phyloP scores from a whole-genome alignment of 176 grass and related monocot genomes.

The Raddia distichophylla region DNA sequence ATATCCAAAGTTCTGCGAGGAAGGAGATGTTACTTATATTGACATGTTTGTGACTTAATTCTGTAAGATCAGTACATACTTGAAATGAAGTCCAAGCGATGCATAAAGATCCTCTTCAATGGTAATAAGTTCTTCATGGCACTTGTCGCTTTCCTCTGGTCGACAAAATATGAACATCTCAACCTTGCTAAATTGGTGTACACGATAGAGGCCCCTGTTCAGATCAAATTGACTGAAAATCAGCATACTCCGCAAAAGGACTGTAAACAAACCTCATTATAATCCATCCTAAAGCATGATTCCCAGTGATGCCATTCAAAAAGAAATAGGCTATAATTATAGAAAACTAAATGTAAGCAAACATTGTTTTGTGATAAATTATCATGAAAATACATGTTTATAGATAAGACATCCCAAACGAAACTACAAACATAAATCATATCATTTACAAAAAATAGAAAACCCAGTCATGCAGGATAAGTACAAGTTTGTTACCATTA shows the following conservation, averaged over 20 bases:
- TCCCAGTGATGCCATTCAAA: neutral
- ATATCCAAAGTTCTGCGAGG: conserved; percentile 82
- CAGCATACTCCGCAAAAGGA: neutral
- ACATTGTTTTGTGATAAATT: neutral
- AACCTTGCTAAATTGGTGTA: conserved; percentile 99
- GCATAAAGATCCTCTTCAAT: conserved; percentile 93
- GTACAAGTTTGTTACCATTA: neutral
- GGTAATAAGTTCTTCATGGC: conserved; percentile 88
- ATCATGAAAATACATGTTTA: neutral
- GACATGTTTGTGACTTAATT: neutral
- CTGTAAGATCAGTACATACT: conserved; percentile 52
- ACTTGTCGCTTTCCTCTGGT: conserved; percentile 76
- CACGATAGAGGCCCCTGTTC: conserved; percentile 82
- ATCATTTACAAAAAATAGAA: neutral
- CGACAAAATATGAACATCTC: conserved; percentile 97
- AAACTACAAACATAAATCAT: neutral
- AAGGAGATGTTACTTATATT: neutral
- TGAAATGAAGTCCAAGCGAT: conserved; percentile 96
- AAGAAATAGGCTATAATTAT: neutral
- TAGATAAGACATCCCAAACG: neutral
- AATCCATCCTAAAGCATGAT: neutral
- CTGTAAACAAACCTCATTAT: neutral
- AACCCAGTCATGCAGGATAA: neutral
- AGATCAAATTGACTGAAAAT: conserved; percentile 35
- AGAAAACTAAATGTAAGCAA: neutral